Evolutionary conservation across 305 asterid genomes (phyloP), one percentile per base, ranked within the genome.

Genomic region (Fraxinus paxiana): DNA sequence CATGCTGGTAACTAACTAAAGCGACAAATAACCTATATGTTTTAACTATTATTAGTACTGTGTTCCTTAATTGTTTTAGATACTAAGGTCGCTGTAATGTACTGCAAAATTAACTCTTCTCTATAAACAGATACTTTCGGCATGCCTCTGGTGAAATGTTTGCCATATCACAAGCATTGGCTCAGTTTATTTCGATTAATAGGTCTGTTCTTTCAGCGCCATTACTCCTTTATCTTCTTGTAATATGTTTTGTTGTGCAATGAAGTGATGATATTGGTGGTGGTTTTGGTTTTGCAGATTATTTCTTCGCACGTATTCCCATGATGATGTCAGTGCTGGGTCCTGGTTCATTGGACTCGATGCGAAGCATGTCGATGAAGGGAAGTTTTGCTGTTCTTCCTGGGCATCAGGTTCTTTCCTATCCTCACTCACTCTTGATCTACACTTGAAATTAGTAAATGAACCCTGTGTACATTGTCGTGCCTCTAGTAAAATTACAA

Each of bases 341-440:
- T 92, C 98, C 76, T 94, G 97, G 98, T 92, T 94, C 85, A 90
- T 92, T 37, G 97, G 98, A 69, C 89, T 92, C 77, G 92, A 92
- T 85, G 93, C 87, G 77, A 89, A 92, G 78, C 91, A 94, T 76
- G 83, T 92, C 48, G 94, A 92, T 83, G 97, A 94, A 87, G 88
- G 88, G 73, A 94, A 90, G 88, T 92, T 94, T 87, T 94, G 98
- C 88, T 92, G 98, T 84, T 87, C 97, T 30, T 88, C 97, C 80
- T 88, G 90, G 94, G 82, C 94, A 63, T 82, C 97, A 88, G 98
- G 97, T 92, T 74, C 28, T 80, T 56, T 73, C 77, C 34, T 72
- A 1, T 26, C 61, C 83, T 54, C 82, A 38, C 74, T 65, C 79
- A 69, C 38, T 38, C 56, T 76, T 59, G 0, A 12, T 76, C 28